These are phyloP conservation scores for Coelastrella sp. DNA, from an alignment of 139 green algal genomes.

Conservation along the genomic window DNA sequence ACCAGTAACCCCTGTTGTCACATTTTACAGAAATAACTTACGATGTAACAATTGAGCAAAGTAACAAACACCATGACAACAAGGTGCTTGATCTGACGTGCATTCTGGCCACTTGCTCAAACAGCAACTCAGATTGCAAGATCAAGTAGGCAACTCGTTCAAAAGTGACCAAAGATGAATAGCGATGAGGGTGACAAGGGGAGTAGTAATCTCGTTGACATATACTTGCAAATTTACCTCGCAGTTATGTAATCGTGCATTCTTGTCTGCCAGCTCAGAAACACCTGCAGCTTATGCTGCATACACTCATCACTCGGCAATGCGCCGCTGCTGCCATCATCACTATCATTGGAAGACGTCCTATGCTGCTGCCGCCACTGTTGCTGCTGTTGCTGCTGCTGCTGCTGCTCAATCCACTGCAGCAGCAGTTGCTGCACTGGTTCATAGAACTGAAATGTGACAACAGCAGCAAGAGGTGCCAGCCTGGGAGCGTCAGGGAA, in stretches of 20 bases:
- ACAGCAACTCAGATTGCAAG: too few relatives aligned
- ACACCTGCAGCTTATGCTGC: constrained; percentile 16
- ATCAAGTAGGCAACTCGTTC: too few relatives aligned
- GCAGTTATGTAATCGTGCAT: background rate
- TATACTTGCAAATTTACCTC: background rate
- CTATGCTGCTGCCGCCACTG: background rate
- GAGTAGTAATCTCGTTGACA: background rate
- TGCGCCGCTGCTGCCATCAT: background rate
- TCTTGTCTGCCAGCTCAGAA: constrained; percentile 15
- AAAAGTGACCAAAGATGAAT: background rate
- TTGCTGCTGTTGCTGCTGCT: constrained; percentile 15
- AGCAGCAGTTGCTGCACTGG: background rate
- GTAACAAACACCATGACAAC: too few relatives aligned
- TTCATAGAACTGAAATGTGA: constrained; percentile 49
- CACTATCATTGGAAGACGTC: too few relatives aligned
- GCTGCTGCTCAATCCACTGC: constrained; percentile 4
- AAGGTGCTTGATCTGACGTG: too few relatives aligned
- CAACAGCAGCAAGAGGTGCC: constrained; percentile 13
- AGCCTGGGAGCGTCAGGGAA: constrained; percentile 36
- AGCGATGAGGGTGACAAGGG: background rate
- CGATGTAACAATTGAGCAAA: too few relatives aligned
- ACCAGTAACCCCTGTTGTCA: background rate
- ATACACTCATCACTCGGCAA: background rate
- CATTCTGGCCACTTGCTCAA: too few relatives aligned
- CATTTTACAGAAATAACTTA: background rate